phyloP scores from a whole-genome alignment of 352 stramenopile genomes.

The Phytopythium montanum region DNA sequence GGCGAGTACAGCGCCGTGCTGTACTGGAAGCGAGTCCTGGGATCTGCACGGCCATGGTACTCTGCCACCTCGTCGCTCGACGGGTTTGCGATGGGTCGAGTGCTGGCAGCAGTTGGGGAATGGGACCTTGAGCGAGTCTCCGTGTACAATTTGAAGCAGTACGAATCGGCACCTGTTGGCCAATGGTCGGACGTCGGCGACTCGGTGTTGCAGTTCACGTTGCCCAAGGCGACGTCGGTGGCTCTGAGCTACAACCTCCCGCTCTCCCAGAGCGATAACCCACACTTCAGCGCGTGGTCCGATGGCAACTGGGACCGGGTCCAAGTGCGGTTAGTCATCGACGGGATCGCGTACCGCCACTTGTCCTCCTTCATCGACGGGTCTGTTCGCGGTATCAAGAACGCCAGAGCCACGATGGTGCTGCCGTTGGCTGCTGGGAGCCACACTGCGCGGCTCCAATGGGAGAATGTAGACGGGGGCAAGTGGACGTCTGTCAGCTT shows the following conservation, averaged over 20 bases:
- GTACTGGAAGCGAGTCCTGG: constrained; percentile 48
- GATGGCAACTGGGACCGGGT: constrained; percentile 47
- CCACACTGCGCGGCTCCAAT: constrained; percentile 65
- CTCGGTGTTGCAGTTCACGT: constrained; percentile 66
- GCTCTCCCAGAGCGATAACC: constrained; percentile 68
- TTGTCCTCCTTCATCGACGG: constrained; percentile 66
- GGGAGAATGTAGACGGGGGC: constrained; percentile 71
- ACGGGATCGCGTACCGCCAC: constrained; percentile 66
- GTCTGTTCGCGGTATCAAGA: constrained; percentile 65
- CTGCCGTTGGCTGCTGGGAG: constrained; percentile 46
- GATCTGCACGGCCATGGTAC: constrained; percentile 60
- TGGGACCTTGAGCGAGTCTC: constrained; percentile 40
- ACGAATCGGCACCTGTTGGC: constrained; percentile 21
- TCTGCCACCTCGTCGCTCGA: constrained; percentile 52
- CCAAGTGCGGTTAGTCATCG: constrained; percentile 56
- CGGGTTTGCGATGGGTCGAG: constrained; percentile 66
- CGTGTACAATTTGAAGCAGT: constrained; percentile 51
- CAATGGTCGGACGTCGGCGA: constrained; percentile 77
- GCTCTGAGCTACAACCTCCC: constrained; percentile 74
- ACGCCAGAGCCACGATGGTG: constrained; percentile 64
- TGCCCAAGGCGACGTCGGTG: constrained; percentile 51
- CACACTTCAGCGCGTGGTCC: constrained; percentile 50
- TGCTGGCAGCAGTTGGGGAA: constrained; percentile 53
- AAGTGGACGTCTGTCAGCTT: constrained; percentile 67
- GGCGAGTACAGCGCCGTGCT: constrained; percentile 60